Evolutionary conservation across 306 rosid species (phyloP).

Genomic region (Sicyos baderoa): DNA sequence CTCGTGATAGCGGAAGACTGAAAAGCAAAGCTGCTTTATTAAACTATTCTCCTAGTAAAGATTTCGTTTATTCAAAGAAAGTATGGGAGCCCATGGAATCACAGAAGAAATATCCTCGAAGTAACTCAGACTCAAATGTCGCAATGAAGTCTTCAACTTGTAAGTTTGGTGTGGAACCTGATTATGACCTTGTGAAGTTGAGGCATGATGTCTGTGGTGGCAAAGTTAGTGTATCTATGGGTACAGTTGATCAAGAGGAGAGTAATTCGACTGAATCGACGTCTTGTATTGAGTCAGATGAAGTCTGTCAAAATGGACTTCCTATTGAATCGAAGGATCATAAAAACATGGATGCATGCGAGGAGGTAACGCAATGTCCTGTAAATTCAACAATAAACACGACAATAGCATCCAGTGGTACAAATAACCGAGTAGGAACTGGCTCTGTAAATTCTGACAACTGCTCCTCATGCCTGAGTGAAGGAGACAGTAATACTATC

Average conservation of each 20-base stretch:
- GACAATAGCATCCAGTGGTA: constrained; percentile 26
- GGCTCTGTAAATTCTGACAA: constrained; percentile 56
- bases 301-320: constrained; percentile 32
- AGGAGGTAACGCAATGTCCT: constrained; percentile 23
- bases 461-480: constrained; percentile 76
- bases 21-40: constrained; percentile 37
- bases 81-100: constrained; percentile 91
- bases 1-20: constrained; percentile 62
- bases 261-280: constrained; percentile 42
- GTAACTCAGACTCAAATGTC: constrained; percentile 69
- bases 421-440: constrained; percentile 37
- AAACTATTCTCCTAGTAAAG: constrained; percentile 46
- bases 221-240: constrained; percentile 30
- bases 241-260: constrained; percentile 35
- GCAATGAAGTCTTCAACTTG: constrained; percentile 32
- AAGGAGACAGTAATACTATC: constrained; percentile 71
- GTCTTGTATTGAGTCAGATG: constrained; percentile 32
- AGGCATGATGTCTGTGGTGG: constrained; percentile 24
- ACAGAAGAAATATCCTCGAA: constrained; percentile 58
- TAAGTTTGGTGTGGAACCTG: too few relatives aligned
- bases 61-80: constrained; percentile 59
- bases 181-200: constrained; percentile 31
- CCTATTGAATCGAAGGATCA: constrained; percentile 31
- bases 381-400: constrained; percentile 17
- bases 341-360: constrained; percentile 33